phyloP scores from a whole-genome alignment of 352 stramenopile genomes.

The Chrysophaeum taylorii region DNA sequence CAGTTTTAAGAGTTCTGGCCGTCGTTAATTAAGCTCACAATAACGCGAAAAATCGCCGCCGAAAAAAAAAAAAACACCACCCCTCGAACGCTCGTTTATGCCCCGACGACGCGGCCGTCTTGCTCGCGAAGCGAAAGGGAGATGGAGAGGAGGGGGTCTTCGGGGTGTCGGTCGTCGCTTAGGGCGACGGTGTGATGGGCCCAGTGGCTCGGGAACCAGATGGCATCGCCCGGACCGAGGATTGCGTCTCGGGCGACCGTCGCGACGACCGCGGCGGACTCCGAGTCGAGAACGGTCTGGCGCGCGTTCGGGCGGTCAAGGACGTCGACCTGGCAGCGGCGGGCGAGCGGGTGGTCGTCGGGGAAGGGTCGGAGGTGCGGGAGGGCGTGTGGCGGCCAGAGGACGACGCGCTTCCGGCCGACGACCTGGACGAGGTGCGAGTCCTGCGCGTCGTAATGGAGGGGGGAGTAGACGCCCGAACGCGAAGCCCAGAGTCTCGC shows the following conservation, averaged over 20 bases:
- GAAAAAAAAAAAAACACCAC: too few relatives aligned
- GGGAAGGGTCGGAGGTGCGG: neutral
- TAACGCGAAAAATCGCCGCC: too few relatives aligned
- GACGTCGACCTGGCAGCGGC: neutral
- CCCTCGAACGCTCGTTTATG: too few relatives aligned
- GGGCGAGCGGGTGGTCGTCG: neutral
- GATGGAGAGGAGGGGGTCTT: too few relatives aligned
- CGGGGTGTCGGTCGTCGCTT: too few relatives aligned
- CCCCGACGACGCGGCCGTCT: too few relatives aligned
- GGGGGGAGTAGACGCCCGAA: neutral
- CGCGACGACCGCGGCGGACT: neutral
- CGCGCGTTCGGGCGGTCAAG: too few relatives aligned
- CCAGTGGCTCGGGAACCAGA: conserved; percentile 4
- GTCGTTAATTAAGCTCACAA: too few relatives aligned
- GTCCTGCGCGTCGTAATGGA: conserved; percentile 7
- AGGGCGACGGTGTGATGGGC: neutral
- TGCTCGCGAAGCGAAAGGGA: neutral
- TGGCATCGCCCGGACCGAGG: neutral
- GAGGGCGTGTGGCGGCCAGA: neutral
- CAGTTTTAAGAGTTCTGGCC: too few relatives aligned
- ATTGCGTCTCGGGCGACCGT: too few relatives aligned
- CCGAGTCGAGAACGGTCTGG: neutral
- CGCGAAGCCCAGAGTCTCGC: neutral
- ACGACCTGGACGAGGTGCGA: neutral
- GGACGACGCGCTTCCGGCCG: neutral